phyloP scores from a whole-genome alignment of 208 protist species.

The Crithidia brevicula region DNA sequence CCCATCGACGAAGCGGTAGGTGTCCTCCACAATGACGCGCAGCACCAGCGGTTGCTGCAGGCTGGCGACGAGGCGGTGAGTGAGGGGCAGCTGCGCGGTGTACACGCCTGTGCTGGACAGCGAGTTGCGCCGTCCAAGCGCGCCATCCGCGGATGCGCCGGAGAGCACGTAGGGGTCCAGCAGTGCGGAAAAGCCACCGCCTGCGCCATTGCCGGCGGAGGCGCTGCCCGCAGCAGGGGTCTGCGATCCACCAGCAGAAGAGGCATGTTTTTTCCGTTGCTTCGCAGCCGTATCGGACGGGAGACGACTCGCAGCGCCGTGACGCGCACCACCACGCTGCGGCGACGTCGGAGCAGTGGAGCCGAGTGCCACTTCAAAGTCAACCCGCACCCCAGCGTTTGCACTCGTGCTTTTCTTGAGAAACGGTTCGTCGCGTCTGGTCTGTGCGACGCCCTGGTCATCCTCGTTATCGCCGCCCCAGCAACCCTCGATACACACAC shows the following conservation, averaged over 20 bases:
- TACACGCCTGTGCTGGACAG: constrained; percentile 10
- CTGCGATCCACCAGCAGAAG: not conserved
- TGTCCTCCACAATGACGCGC: constrained; percentile 25
- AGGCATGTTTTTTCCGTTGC: not conserved
- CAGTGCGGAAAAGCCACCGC: not conserved
- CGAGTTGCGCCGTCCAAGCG: constrained; percentile 3
- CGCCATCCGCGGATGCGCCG: constrained; percentile 5
- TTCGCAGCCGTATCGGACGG: not conserved
- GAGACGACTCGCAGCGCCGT: not conserved
- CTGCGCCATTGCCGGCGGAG: not conserved
- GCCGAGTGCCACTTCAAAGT: not conserved
- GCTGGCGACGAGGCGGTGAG: constrained; percentile 5
- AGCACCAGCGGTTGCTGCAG: constrained; percentile 30
- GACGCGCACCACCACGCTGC: constrained; percentile 4
- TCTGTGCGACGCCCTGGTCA: not conserved
- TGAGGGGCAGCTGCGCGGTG: constrained; percentile 19
- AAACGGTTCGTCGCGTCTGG: not conserved
- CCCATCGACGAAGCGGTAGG: constrained; percentile 11
- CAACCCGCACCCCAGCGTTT: constrained; percentile 1
- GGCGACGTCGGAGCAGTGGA: not conserved
- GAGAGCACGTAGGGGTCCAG: constrained; percentile 23
- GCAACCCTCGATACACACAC: constrained; percentile 24
- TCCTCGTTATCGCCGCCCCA: constrained; percentile 18
- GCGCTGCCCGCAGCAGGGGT: not conserved
- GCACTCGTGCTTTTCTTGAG: not conserved